Conservation (phyloP, 2,329 filamentous ascomycete species). For the Diaporthe destruens region DNA sequence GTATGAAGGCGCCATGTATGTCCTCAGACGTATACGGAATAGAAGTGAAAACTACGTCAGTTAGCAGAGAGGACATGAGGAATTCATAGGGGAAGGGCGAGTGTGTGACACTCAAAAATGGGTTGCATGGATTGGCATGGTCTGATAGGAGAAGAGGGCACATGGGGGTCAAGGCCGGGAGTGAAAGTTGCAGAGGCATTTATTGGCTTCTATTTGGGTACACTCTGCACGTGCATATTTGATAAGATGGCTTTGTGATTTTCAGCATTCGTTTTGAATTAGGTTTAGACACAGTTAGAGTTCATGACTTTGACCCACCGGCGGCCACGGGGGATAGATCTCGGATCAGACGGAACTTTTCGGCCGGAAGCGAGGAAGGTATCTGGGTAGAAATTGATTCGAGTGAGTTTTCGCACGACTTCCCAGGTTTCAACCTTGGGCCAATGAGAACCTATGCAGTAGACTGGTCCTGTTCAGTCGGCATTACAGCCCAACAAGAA, state of each 20-base stretch:
- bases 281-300: background rate
- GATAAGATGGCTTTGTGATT: background rate
- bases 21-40: too few relatives aligned
- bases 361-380: background rate
- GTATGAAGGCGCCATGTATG: too few relatives aligned
- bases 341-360: too few relatives aligned
- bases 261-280: background rate
- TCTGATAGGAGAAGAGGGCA: too few relatives aligned
- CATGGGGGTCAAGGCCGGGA: background rate
- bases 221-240: background rate
- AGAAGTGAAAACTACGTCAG: too few relatives aligned
- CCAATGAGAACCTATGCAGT: background rate
- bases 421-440: background rate
- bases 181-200: background rate
- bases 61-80: conserved; percentile 6
- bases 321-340: background rate
- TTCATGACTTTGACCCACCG: background rate
- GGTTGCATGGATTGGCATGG: too few relatives aligned
- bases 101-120: background rate
- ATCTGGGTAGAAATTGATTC: background rate
- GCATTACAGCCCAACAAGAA: too few relatives aligned
- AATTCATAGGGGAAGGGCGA: background rate
- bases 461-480: too few relatives aligned
- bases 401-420: rapidly evolving
- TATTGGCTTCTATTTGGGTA: background rate